A percentile compares a stretch with the other conserved stretches of the same genome.
Evolutionary conservation across 345 rosid species (phyloP).

Genomic region (Lumnitzera littorea): DNA sequence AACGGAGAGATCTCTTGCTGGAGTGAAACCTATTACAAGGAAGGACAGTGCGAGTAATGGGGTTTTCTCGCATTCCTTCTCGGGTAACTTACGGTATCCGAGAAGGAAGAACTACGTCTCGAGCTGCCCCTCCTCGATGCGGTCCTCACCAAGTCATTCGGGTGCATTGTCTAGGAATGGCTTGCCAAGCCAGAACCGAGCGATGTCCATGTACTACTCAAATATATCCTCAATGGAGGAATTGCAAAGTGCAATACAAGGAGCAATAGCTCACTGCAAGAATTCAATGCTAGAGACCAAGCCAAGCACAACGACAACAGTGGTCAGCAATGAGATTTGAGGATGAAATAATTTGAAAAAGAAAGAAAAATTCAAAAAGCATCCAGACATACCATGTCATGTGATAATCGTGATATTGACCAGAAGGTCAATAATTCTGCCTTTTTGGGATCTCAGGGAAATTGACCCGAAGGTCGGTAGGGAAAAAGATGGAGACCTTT

Average conservation of each 20-base stretch:
- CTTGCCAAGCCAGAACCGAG: slow-evolving; percentile 9
- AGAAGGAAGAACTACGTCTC: slow-evolving; percentile 55
- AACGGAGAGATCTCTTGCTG: slow-evolving; percentile 19
- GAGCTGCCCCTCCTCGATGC: slow-evolving; percentile 86
- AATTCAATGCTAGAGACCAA: slow-evolving; percentile 59
- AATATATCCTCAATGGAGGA: slow-evolving; percentile 75
- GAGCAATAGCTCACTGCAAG: slow-evolving; percentile 82
- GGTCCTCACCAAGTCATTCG: slow-evolving; percentile 89
- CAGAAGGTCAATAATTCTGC: no score
- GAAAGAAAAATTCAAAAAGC: no score
- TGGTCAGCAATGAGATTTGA: no score
- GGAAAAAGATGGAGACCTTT: no score
- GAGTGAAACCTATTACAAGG: not conserved
- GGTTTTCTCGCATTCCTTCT: slow-evolving; percentile 60
- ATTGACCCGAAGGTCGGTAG: no score
- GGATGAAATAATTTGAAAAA: no score
- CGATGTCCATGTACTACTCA: slow-evolving; percentile 14
- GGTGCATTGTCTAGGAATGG: slow-evolving; percentile 54
- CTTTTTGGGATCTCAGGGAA: no score
- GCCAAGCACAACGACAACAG: not conserved
- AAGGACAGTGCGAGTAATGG: slow-evolving; percentile 18
- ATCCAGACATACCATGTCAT: no score
- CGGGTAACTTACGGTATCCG: slow-evolving; percentile 75
- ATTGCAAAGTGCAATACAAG: slow-evolving; percentile 85
- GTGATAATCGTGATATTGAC: no score